Evolutionary conservation across 1,139 yeast species (phyloP), one percentile per base, ranked within the genome.

Genomic region (Blastobotrys capitulatus): DNA sequence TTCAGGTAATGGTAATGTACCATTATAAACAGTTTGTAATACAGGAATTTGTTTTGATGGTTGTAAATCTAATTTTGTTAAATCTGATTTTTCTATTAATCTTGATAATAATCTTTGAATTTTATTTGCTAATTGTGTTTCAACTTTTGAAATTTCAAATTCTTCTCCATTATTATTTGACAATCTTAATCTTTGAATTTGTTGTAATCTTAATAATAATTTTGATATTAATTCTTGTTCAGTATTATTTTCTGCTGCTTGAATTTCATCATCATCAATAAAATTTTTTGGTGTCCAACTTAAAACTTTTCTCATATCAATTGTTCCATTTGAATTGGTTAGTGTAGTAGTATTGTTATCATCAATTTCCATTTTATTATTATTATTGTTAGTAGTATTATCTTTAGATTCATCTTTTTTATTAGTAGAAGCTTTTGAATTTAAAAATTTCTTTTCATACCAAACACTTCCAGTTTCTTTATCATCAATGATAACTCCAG

Each of bases 21-120:
- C 97, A 40, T 78, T 72, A 60, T 86, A 89, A 57, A 84, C 87
- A 18, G 83, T 78, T 61, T 82, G 80, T 51, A 86, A 73, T 1
- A 86, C 84, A 0, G 96, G 95, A 41, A 89, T 60, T 43, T 54
- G 59, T 45, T 57, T 65, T 35, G 59, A 70, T 54, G 59, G 56
- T 16, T 52, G 44, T 38, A 66, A 47, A 32, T 52, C 61, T 16
- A 63, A 54, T 18, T 59, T 62, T 25, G 56, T 57, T 6, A 66
- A 64, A 5, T 60, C 49, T 15, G 56, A 53, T 10, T 61, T 65
- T 2, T 66, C 59, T 3, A 75, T 59, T 2, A 80, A 68, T 36
- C 80, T 74, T 15, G 74, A 68, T 47, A 82, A 57, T 25, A 81
- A 53, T 57, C 82, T 73, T 51, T 73, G 76, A 1, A 75, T 68